A percentile compares a stretch with the other conserved stretches of the same genome.
phyloP scores from a whole-genome alignment of 2,329 filamentous ascomycete genomes.

The Talaromyces sp. region DNA sequence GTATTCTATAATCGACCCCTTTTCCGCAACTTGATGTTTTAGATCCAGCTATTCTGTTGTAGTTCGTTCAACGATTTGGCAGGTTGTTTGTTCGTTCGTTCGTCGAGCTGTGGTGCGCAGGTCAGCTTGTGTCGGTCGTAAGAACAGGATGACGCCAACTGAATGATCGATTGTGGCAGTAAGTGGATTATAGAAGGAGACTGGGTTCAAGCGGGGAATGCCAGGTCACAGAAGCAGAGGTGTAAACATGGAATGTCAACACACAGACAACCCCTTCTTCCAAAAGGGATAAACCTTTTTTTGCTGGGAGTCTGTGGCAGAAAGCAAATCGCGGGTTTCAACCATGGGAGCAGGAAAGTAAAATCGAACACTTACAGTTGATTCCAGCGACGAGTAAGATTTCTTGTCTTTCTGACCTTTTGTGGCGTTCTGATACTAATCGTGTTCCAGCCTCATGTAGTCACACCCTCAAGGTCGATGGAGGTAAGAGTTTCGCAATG shows the following conservation, averaged over 20 bases:
- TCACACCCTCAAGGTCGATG: conserved; percentile 14
- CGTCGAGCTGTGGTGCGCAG: neutral
- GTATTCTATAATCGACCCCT: neutral
- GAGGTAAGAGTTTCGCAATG: conserved; percentile 14
- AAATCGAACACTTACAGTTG: neutral
- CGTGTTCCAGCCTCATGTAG: conserved; percentile 13
- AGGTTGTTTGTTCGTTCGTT: neutral
- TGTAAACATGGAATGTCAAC: conserved; percentile 21
- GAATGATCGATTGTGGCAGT: conserved; percentile 11
- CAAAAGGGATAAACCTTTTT: conserved; percentile 14
- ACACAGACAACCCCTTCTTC: conserved; percentile 17
- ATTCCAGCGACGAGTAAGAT: neutral
- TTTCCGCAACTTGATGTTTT: neutral
- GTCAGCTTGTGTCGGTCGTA: conserved; percentile 8
- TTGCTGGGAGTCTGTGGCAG: conserved; percentile 8
- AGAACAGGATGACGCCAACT: neutral
- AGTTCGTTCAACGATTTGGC: neutral
- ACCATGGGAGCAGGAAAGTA: neutral
- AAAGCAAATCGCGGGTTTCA: neutral
- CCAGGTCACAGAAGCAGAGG: conserved; percentile 10
- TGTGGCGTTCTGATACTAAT: conserved; percentile 11
- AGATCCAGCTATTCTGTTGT: neutral
- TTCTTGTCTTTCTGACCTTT: neutral
- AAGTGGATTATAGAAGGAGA: conserved; percentile 11
- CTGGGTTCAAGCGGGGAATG: conserved; percentile 18